Percentiles rank a stretch among this genome's conserved stretches.
phyloP scores from a whole-genome alignment of 345 rosid species.

The Bretschneidera sinensis region DNA sequence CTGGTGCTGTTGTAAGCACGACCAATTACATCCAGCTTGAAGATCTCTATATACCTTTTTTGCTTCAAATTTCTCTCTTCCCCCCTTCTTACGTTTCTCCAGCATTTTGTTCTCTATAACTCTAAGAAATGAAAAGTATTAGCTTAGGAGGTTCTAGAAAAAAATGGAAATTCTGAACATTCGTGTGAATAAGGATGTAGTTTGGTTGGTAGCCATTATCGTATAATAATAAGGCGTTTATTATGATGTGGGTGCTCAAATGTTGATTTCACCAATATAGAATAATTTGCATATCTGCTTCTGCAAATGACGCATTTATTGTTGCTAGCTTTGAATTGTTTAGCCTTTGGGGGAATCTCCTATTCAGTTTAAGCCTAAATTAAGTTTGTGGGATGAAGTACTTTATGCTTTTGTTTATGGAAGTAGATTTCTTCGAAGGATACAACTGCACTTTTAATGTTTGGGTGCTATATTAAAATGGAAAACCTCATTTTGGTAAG shows the following conservation, averaged over 20 bases:
- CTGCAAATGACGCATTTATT: no score
- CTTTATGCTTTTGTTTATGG: background rate
- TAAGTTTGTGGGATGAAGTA: no score
- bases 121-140: background rate
- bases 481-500: no score
- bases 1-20: conserved; percentile 1
- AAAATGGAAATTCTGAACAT: background rate
- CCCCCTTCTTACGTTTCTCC: background rate
- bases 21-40: conserved; percentile 5
- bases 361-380: no score
- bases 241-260: background rate
- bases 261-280: background rate
- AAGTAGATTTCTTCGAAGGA: background rate
- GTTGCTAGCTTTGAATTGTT: no score
- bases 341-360: no score
- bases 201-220: background rate
- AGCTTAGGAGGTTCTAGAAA: background rate
- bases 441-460: no score
- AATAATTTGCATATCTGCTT: no score
- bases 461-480: no score
- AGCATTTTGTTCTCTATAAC: background rate
- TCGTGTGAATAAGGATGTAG: background rate
- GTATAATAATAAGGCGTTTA: background rate
- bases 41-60: background rate
- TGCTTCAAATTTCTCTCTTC: background rate